Conservation (phyloP, 1,284 basidiomycete genomes). For the Austroboletus niveus region DNA sequence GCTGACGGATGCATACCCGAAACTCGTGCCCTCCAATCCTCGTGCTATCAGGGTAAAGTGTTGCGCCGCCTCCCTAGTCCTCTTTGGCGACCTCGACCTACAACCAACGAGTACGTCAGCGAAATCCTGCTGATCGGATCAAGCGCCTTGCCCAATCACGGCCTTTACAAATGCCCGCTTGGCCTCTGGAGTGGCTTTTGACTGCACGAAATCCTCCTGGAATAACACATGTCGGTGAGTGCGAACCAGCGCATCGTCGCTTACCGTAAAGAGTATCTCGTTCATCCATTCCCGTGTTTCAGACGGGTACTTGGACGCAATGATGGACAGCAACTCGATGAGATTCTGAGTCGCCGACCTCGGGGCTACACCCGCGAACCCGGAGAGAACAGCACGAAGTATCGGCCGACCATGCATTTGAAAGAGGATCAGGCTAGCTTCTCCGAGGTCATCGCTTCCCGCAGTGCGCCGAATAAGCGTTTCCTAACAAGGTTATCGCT, state of each 20-base stretch:
- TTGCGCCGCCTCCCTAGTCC: slow-evolving; percentile 69
- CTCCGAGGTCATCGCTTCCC: slow-evolving; percentile 49
- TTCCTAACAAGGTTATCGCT: slow-evolving; percentile 38
- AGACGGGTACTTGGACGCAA: slow-evolving; percentile 55
- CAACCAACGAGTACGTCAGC: neutral
- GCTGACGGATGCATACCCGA: slow-evolving; percentile 57
- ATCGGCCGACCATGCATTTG: slow-evolving; percentile 65
- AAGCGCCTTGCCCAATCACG: slow-evolving; percentile 57
- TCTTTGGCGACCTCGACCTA: slow-evolving; percentile 63
- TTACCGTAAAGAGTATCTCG: slow-evolving; percentile 67
- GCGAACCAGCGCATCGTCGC: slow-evolving; percentile 24
- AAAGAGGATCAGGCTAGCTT: slow-evolving; percentile 51
- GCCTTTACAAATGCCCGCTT: slow-evolving; percentile 78
- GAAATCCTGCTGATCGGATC: neutral
- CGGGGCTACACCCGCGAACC: slow-evolving; percentile 80
- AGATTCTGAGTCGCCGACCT: slow-evolving; percentile 81
- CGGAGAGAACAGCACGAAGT: slow-evolving; percentile 69
- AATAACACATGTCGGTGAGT: neutral
- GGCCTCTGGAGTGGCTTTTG: slow-evolving; percentile 62
- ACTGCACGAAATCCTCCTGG: slow-evolving; percentile 63
- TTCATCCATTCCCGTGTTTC: slow-evolving; percentile 69
- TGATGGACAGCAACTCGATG: slow-evolving; percentile 71
- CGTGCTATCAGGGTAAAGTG: slow-evolving; percentile 74
- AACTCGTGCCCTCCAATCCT: slow-evolving; percentile 73
- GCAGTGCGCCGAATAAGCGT: slow-evolving; percentile 63